Base-by-base conservation (phyloP, 2,329 filamentous ascomycete genomes). In the Zopfia rhizophila region DNA sequence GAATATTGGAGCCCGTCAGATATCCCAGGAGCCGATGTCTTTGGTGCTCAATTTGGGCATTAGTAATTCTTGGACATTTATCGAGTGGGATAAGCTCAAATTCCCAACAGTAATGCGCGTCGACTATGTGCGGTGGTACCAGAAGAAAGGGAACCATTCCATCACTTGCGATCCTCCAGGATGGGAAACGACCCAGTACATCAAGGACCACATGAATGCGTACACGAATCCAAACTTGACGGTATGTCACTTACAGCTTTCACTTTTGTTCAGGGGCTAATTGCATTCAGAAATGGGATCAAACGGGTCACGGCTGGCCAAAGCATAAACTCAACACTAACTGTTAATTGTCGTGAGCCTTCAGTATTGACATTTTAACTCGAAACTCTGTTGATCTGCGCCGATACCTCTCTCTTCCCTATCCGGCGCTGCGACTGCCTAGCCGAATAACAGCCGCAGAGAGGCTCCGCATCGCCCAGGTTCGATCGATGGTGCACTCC, bases 51-150 rank as follows among this genome's bases (percentile, higher is more conserved):
- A 83, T 48, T 61, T 83, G 3, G 80, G 80, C 2, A 72, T 82
- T 37, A 79, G 77, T 43, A 67, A 75, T 28, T 68, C 73, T 7
- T 83, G 80, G 79, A 75, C 74, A 1, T 65, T 69, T 48, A 78
- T 82, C 33, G 67, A 79, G 37, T 74, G 70, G 58, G 66, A 58
- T 2, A 58, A 74, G 3, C 61, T 82, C 29, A 61, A 57, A n/a
- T 82, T 79, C 46, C 80, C 78, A 0, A 75, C 79, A 0, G 69
- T 78, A 12, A 79, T 82, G 77, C 70, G 78, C 16, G 65, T 83
- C 22, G 80, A 82, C 51, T 82, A 83, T 56, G 76, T 83, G 11
- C 70, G 80, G 5, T 77, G 78, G 63, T 83, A 83, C 55, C 81
- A 83, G 60, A 74, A 76, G 47, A 66, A 72, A 39, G 79, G 75